Evolutionary conservation across 345 rosid species (phyloP).

Genomic region (Populus tremula): DNA sequence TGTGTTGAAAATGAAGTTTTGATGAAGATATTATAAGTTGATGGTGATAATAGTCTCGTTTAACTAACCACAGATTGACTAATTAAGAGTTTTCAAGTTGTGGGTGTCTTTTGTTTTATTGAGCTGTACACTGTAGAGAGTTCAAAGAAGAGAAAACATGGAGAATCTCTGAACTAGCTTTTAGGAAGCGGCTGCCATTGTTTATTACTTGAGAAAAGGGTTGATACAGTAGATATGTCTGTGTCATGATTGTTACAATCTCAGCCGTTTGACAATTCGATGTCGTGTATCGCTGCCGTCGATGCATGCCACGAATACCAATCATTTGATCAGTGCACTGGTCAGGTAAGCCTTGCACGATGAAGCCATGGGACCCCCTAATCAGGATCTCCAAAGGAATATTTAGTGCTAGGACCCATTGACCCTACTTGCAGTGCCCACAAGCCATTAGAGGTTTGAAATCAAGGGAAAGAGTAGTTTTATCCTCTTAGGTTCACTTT

Average conservation of each 20-base stretch:
- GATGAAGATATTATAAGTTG: background rate
- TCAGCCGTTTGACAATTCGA: background rate
- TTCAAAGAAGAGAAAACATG: background rate
- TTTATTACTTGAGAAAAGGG: background rate
- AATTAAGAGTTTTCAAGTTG: background rate
- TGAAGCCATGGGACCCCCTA: background rate
- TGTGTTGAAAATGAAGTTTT: background rate
- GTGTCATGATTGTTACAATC: background rate
- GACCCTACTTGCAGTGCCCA: background rate
- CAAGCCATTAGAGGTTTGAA: slow-evolving; percentile 10
- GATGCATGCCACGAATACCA: background rate
- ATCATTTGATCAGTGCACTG: background rate
- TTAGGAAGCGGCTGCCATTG: background rate
- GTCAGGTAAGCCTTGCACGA: background rate
- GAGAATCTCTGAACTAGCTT: slow-evolving; percentile 10
- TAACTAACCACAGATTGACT: background rate
- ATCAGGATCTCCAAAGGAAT: slow-evolving; percentile 12
- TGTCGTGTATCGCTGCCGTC: background rate
- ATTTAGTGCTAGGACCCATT: background rate
- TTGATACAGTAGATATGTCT: background rate
- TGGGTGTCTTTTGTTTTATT: background rate
- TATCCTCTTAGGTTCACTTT: background rate
- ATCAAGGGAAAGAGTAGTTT: background rate
- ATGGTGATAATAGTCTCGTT: background rate
- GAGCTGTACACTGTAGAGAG: slow-evolving; percentile 1